These are phyloP conservation scores for Paramecium biaurelia DNA, from an alignment of 73 alveolate species.

Conservation along the genomic window DNA sequence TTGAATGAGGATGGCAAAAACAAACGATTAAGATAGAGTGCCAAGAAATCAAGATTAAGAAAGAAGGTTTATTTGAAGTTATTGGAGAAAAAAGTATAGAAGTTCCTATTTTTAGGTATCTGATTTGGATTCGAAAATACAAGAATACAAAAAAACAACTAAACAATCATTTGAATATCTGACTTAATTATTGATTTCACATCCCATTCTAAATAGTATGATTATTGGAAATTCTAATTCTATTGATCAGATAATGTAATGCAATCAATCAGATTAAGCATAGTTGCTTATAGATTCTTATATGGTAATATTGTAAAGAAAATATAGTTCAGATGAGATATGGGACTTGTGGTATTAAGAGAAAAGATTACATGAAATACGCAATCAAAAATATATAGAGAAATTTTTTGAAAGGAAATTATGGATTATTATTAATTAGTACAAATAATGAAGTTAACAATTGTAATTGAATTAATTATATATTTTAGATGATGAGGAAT, in stretches of 20 bases:
- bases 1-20: background rate
- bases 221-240: background rate
- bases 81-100: slow-evolving; percentile 45
- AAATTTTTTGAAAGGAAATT: slow-evolving; percentile 30
- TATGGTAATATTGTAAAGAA: background rate
- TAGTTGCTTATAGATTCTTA: background rate
- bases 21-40: slow-evolving; percentile 46
- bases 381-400: background rate
- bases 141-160: background rate
- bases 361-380: background rate
- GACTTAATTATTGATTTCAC: background rate
- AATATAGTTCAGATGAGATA: background rate
- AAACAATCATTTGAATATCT: slow-evolving; percentile 4
- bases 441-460: background rate
- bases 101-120: background rate
- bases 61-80: slow-evolving; percentile 61
- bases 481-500: slow-evolving; percentile 18
- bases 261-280: background rate
- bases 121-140: slow-evolving; percentile 48
- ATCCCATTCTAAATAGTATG: background rate
- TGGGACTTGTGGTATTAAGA: slow-evolving; percentile 6
- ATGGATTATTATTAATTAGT: background rate
- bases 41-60: slow-evolving; percentile 64
- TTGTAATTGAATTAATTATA: background rate
- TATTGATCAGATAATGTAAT: background rate